A percentile compares a stretch with the other conserved stretches of the same genome.
Evolutionary conservation across 2,329 filamentous ascomycete species (phyloP).

Genomic region (Cladosporium sp.): DNA sequence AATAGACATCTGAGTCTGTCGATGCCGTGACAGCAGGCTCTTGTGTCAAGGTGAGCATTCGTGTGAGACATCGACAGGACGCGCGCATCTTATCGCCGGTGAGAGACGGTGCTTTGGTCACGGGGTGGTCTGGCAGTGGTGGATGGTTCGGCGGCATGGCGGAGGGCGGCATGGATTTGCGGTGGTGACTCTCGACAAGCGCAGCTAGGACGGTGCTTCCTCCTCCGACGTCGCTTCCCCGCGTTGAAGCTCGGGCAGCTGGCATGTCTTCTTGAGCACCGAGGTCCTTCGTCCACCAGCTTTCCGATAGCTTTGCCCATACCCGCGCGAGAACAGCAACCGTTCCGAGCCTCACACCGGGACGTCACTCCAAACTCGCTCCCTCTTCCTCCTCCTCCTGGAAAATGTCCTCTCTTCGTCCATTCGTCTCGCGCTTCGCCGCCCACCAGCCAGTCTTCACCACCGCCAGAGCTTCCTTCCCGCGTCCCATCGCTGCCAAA

Average conservation of each 20-base stretch:
- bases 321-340: neutral
- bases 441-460: slow-evolving; percentile 15
- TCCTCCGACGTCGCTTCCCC: slow-evolving; percentile 8
- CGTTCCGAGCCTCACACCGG: slow-evolving; percentile 1
- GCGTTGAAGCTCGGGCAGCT: neutral
- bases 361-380: slow-evolving; percentile 1
- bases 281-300: neutral
- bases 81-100: neutral
- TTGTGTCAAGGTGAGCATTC: neutral
- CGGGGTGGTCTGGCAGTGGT: neutral
- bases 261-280: neutral
- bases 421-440: slow-evolving; percentile 15
- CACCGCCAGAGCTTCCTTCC: slow-evolving; percentile 22
- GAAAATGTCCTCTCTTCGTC: slow-evolving; percentile 24
- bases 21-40: neutral
- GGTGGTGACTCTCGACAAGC: neutral
- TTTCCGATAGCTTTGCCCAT: neutral
- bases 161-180: neutral
- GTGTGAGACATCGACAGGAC: neutral
- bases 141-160: slow-evolving; percentile 3
- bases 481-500: slow-evolving; percentile 29
- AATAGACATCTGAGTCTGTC: neutral
- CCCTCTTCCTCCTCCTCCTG: neutral
- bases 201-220: neutral
- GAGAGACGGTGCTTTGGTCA: neutral